phyloP scores from a whole-genome alignment of 2,329 filamentous ascomycete genomes.

The Aspergillus unguis region DNA sequence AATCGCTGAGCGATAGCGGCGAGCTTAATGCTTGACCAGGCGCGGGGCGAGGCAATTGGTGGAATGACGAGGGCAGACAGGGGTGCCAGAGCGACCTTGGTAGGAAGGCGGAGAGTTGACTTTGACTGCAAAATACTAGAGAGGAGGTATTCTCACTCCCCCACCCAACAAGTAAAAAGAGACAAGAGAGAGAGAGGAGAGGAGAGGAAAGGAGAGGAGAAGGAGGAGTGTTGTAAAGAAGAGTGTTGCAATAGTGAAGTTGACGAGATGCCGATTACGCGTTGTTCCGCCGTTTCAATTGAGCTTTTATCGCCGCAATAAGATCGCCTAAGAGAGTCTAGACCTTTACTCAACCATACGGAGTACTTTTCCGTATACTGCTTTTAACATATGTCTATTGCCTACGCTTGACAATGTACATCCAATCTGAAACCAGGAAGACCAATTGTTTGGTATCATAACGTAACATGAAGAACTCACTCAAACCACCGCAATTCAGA shows the following conservation, averaged over 20 bases:
- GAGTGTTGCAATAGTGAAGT: neutral
- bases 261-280: conserved; percentile 3
- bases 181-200: neutral
- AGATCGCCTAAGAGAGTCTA: neutral
- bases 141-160: neutral
- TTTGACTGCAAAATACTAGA: neutral
- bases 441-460: conserved; percentile 28
- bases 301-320: conserved; percentile 3
- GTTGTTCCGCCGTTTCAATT: conserved; percentile 10
- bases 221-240: neutral
- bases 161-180: neutral
- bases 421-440: conserved; percentile 19
- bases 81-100: neutral
- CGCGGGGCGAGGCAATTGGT: conserved; percentile 20
- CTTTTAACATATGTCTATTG: conserved; percentile 2
- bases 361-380: too few species aligned
- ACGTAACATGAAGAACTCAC: conserved; percentile 10
- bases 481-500: neutral
- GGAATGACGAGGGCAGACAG: conserved; percentile 3
- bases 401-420: conserved; percentile 6
- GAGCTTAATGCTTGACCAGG: conserved; percentile 9
- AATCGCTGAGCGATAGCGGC: conserved; percentile 4
- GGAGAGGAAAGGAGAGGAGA: neutral
- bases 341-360: neutral
- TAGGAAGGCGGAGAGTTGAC: neutral